Conservation (phyloP, 2,329 filamentous ascomycete genomes). For the Colletotrichum incanum region DNA sequence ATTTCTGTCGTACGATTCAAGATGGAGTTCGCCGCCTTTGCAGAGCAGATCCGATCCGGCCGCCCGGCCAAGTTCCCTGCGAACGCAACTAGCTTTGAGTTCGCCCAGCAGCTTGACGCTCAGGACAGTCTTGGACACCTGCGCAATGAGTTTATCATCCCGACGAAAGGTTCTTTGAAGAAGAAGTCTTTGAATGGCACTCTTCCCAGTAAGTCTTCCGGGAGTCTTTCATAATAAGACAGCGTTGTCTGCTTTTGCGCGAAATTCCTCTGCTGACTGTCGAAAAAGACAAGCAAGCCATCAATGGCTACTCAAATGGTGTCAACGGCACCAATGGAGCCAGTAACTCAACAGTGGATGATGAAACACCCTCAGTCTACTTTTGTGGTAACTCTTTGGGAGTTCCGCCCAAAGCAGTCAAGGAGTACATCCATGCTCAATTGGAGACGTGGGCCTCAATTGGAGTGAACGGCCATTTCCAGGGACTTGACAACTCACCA, state of each 20-base stretch:
- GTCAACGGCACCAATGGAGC: conserved; percentile 50
- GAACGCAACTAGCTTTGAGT: conserved; percentile 63
- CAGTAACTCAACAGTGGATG: conserved; percentile 46
- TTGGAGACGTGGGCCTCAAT: conserved; percentile 88
- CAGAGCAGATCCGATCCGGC: conserved; percentile 60
- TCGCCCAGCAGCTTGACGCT: conserved; percentile 69
- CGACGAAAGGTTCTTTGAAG: conserved; percentile 80
- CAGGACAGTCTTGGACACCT: conserved; percentile 74
- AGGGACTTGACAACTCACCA: conserved; percentile 75
- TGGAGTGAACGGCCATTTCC: conserved; percentile 89
- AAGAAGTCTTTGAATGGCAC: conserved; percentile 70
- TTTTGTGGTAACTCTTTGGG: conserved; percentile 87
- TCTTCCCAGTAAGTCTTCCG: conserved; percentile 55
- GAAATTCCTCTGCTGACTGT: neutral
- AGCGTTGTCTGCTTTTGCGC: neutral
- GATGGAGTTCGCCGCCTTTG: conserved; percentile 59
- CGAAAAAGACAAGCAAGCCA: conserved; percentile 35
- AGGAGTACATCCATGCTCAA: conserved; percentile 78
- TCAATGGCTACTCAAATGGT: conserved; percentile 47
- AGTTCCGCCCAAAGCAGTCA: conserved; percentile 78
- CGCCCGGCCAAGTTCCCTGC: conserved; percentile 61
- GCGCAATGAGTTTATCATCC: conserved; percentile 82
- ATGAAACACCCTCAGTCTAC: conserved; percentile 73
- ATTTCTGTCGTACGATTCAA: conserved; percentile 37
- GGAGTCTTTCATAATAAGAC: neutral